Evolutionary conservation across 2,329 filamentous ascomycete genomes (phyloP).

Genomic region (Uncinocarpus reesii): DNA sequence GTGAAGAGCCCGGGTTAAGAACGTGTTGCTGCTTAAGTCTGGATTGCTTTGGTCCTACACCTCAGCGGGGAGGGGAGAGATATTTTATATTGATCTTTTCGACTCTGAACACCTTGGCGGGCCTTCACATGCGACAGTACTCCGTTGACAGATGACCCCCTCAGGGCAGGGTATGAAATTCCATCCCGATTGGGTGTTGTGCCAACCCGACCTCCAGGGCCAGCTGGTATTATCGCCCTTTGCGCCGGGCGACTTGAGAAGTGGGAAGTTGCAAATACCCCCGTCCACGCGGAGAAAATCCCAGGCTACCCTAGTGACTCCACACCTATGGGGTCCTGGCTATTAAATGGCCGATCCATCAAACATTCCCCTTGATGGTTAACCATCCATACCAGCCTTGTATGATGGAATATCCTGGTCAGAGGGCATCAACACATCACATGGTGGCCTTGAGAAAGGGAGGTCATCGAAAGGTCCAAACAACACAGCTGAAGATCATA

Average conservation of each 20-base stretch:
- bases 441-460: not conserved
- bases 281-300: slow-evolving; percentile 9
- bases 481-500: not conserved
- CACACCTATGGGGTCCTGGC: not conserved
- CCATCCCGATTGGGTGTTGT: slow-evolving; percentile 1
- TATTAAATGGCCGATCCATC: slow-evolving; percentile 6
- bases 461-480: not conserved
- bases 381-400: not conserved
- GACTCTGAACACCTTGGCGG: not conserved
- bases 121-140: slow-evolving; percentile 6
- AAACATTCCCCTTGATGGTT: not conserved
- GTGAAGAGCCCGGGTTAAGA: slow-evolving; percentile 3
- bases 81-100: slow-evolving; percentile 1
- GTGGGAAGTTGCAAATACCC: not conserved
- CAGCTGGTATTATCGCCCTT: slow-evolving; percentile 2
- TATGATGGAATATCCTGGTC: not conserved
- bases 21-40: not conserved
- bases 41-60: slow-evolving; percentile 1
- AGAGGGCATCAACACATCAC: not conserved
- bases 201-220: not conserved
- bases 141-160: not conserved
- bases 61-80: not conserved
- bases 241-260: not conserved
- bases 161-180: not conserved
- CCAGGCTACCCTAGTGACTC: not conserved